These are phyloP conservation scores for Agastache rugosa DNA, from an alignment of 257 asterid species.

Conservation along the genomic window DNA sequence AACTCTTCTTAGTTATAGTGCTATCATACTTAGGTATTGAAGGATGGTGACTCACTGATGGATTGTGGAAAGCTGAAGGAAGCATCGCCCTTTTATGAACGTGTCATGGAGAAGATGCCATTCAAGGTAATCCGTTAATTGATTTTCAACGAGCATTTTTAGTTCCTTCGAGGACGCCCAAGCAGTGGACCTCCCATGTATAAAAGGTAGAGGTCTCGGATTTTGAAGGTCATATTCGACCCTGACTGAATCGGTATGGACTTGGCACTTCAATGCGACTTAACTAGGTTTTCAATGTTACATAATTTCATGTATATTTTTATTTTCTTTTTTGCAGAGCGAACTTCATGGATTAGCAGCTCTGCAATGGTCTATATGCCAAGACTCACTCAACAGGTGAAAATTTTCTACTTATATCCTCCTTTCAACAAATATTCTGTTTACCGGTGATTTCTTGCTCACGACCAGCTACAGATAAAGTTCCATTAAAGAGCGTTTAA, in stretches of 20 bases:
- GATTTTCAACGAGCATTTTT: slow-evolving; percentile 10
- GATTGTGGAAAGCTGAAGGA: slow-evolving; percentile 80
- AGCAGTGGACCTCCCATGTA: background rate
- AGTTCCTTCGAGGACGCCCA: background rate
- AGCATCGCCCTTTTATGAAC: slow-evolving; percentile 74
- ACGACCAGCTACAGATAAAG: too few relatives aligned
- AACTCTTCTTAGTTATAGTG: slow-evolving; percentile 73
- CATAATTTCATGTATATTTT: background rate
- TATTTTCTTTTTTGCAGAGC: slow-evolving; percentile 49
- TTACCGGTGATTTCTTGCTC: background rate
- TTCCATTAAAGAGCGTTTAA: too few relatives aligned
- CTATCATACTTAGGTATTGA: slow-evolving; percentile 73
- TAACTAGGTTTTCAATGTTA: background rate
- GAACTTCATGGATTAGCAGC: slow-evolving; percentile 96
- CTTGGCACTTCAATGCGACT: background rate
- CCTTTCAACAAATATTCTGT: background rate
- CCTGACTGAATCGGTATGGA: background rate
- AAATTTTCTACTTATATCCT: background rate
- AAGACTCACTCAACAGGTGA: slow-evolving; percentile 82
- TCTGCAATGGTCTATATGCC: slow-evolving; percentile 95
- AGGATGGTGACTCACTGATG: slow-evolving; percentile 83
- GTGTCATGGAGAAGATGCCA: slow-evolving; percentile 73
- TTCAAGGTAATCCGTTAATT: slow-evolving; percentile 56
- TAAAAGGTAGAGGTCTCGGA: background rate
- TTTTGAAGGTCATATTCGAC: background rate